phyloP scores from a whole-genome alignment of 2,329 filamentous ascomycete genomes.

The Gaeumannomyces sp. region DNA sequence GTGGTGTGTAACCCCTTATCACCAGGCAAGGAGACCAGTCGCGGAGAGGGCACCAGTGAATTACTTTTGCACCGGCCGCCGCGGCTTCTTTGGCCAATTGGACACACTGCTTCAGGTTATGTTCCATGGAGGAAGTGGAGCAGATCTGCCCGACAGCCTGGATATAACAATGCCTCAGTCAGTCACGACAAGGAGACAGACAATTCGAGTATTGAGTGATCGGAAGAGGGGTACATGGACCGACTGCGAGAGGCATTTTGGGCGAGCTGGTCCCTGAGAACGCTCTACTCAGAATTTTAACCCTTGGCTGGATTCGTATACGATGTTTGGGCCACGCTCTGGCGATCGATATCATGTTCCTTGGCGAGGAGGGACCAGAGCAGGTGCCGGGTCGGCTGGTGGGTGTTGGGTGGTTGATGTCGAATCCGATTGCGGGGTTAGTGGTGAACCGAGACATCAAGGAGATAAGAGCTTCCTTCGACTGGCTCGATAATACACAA shows the following conservation, averaged over 20 bases:
- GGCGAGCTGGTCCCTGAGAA: background rate
- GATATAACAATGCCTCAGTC: background rate
- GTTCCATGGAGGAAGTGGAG: slow-evolving; percentile 69
- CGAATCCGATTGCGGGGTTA: background rate
- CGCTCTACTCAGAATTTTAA: background rate
- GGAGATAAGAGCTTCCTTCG: no score
- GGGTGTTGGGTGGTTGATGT: background rate
- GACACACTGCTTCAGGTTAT: slow-evolving; percentile 76
- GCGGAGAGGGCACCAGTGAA: background rate
- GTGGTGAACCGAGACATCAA: background rate
- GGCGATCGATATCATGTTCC: background rate
- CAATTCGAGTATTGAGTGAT: background rate
- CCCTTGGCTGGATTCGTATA: background rate
- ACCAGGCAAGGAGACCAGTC: background rate
- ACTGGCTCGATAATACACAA: no score
- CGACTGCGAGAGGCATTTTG: background rate
- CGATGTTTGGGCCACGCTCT: background rate
- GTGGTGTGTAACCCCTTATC: no score
- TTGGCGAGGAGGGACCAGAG: background rate
- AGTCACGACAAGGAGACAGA: no score
- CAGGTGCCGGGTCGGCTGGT: no score
- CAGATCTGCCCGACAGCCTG: slow-evolving; percentile 88
- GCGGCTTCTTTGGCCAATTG: slow-evolving; percentile 66
- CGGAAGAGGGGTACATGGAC: background rate
- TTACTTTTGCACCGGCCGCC: slow-evolving; percentile 69